These are phyloP conservation scores for Colletotrichum endophyticum DNA, from an alignment of 2,329 filamentous ascomycete species.

Conservation along the genomic window DNA sequence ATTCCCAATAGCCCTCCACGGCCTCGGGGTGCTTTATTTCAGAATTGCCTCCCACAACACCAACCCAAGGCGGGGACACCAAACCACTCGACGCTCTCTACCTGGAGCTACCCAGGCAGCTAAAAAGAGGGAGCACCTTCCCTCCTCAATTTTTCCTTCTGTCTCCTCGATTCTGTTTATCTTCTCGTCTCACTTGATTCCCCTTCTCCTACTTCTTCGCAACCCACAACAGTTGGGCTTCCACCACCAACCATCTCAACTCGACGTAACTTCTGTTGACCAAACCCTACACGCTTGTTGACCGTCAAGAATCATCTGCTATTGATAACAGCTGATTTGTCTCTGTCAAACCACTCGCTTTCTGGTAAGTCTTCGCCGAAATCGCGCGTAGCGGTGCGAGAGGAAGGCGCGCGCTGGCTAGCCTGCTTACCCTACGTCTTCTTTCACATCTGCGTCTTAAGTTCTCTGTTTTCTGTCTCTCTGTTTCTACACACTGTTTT, in stretches of 20 bases:
- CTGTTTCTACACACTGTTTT: background rate
- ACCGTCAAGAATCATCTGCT: background rate
- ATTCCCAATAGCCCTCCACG: background rate
- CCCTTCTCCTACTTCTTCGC: background rate
- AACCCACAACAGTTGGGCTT: background rate
- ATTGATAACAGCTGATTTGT: background rate
- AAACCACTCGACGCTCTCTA: background rate
- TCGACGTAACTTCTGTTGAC: background rate
- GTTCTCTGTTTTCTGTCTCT: background rate
- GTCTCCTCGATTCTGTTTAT: background rate
- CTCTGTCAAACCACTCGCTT: background rate
- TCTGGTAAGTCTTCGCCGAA: background rate
- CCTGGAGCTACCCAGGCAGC: background rate
- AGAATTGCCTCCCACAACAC: background rate
- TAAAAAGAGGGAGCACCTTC: background rate
- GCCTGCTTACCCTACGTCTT: background rate
- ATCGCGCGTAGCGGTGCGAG: background rate
- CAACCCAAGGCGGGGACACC: background rate
- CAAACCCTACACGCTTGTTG: background rate
- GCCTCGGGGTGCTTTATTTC: background rate
- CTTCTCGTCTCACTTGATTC: background rate
- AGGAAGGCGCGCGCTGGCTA: background rate
- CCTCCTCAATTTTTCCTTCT: background rate
- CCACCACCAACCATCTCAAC: background rate
- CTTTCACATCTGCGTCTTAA: background rate